Evolutionary conservation across 805 yeast species (phyloP).

Genomic region (Kluyveromyces siamensis): DNA sequence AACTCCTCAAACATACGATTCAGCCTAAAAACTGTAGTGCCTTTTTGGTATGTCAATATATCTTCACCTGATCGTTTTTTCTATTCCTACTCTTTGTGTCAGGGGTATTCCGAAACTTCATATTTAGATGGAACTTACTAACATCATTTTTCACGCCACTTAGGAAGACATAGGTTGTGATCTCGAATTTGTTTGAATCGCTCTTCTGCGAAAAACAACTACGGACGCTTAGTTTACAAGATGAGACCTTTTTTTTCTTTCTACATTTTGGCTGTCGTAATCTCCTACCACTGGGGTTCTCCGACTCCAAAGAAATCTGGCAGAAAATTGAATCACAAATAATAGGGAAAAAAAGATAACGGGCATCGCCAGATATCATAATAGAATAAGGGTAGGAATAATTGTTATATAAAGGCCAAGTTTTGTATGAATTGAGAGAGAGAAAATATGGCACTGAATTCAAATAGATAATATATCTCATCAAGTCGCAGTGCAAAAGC

Average conservation of each 20-base stretch:
- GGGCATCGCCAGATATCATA: not conserved
- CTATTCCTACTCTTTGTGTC: not conserved
- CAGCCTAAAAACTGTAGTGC: constrained; percentile 17
- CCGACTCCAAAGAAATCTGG: not conserved
- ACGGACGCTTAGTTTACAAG: not conserved
- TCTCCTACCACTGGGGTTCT: not conserved
- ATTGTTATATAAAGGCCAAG: not conserved
- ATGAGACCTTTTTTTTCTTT: not conserved
- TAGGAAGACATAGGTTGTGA: constrained; percentile 24
- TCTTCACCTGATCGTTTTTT: not conserved
- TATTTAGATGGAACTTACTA: not conserved
- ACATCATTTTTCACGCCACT: constrained; percentile 1
- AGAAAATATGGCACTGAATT: not conserved
- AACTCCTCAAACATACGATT: constrained; percentile 20
- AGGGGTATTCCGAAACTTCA: not conserved
- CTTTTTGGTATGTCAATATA: constrained; percentile 14
- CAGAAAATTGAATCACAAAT: not conserved
- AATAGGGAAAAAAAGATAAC: not conserved
- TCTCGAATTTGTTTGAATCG: not conserved
- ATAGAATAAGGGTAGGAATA: not conserved
- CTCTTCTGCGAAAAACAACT: not conserved
- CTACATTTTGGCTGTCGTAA: too few relatives aligned
- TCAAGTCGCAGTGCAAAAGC: not conserved
- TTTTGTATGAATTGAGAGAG: too few relatives aligned
- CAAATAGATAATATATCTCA: not conserved